Base-by-base conservation (phyloP, 2,329 filamentous ascomycete species). In the Knufia fluminis region DNA sequence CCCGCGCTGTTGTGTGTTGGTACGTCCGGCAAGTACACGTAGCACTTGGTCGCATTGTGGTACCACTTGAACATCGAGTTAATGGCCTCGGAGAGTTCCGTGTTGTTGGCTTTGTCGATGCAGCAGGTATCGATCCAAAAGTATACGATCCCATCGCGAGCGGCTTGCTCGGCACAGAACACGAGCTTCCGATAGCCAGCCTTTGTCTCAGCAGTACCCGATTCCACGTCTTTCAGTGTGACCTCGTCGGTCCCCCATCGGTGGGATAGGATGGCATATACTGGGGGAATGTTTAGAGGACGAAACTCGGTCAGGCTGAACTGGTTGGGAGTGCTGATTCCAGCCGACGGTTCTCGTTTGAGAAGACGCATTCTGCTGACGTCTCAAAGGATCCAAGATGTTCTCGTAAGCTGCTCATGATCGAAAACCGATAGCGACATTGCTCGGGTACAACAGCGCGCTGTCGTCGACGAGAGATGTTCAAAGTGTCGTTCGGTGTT, bases 51-150 rank as follows among this genome's bases (percentile, higher is more conserved):
- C 1, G 59, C 51, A 2, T 49, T 43, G 9, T 52, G 35, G 23
- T 62, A 62, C 60, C 58, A 62, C 3, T 47, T 40, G 39, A 50
- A 59, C 56, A 57, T 57, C n/a, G 53, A 58, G 28, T 51, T 57
- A 51, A 58, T 57, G 8, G 56, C 40, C 43, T 59, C 54, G 10
- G 45, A 49, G 14, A 61, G 50, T 46, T 59, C 57, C 7, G 54
- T 53, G 24, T 50, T 56, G 43, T 49, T 60, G n/a, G 35, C 26
- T 44, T 59, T 59, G 47, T 60, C 47, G 26, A 60, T 60, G 50
- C 59, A 59, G 36, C 58, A 60, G 9, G 56, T 60, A 31, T 60
- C 58, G 6, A 60, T 50, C 58, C 58, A 60, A 1, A 61, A 61
- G 32, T 62, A 52, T 45, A 60, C 51, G 24, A 53, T 19, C 3